Percentiles rank a stretch among this genome's conserved stretches.
Evolutionary conservation across 345 rosid genomes (phyloP).

Genomic region (Eucalyptus viminalis): DNA sequence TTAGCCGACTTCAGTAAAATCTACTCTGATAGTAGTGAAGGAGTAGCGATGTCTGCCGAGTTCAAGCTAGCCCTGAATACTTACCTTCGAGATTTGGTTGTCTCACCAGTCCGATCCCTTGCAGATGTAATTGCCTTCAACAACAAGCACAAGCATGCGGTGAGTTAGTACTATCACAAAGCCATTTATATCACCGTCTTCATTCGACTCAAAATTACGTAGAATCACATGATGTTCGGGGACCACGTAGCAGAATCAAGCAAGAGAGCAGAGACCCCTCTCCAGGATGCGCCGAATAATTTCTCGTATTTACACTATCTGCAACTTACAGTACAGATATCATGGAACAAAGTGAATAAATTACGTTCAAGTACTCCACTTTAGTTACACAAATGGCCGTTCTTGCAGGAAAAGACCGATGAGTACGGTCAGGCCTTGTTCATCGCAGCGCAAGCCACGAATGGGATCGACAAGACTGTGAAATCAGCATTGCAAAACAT

Average conservation of each 20-base stretch:
- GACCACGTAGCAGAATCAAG: background rate
- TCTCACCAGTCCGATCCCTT: conserved; percentile 46
- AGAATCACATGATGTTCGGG: background rate
- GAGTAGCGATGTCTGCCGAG: conserved; percentile 24
- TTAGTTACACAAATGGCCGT: background rate
- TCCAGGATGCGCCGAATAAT: background rate
- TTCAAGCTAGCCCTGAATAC: conserved; percentile 39
- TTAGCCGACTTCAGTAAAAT: conserved; percentile 18
- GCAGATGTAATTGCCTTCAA: conserved; percentile 53
- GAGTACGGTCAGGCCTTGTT: conserved; percentile 34
- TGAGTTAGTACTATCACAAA: background rate
- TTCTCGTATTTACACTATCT: background rate
- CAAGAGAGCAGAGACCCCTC: background rate
- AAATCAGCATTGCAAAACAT: conserved; percentile 9
- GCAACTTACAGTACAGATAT: background rate
- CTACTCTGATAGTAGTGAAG: conserved; percentile 19
- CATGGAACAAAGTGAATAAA: background rate
- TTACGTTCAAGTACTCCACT: background rate
- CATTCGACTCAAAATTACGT: background rate
- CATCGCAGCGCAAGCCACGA: conserved; percentile 12
- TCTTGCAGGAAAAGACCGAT: conserved; percentile 35
- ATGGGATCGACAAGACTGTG: conserved; percentile 14
- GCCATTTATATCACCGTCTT: background rate
- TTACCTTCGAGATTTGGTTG: conserved; percentile 24
- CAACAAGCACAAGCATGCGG: conserved; percentile 22